Conservation (phyloP, 106 monocot genomes). For the Chionographis japonica region DNA sequence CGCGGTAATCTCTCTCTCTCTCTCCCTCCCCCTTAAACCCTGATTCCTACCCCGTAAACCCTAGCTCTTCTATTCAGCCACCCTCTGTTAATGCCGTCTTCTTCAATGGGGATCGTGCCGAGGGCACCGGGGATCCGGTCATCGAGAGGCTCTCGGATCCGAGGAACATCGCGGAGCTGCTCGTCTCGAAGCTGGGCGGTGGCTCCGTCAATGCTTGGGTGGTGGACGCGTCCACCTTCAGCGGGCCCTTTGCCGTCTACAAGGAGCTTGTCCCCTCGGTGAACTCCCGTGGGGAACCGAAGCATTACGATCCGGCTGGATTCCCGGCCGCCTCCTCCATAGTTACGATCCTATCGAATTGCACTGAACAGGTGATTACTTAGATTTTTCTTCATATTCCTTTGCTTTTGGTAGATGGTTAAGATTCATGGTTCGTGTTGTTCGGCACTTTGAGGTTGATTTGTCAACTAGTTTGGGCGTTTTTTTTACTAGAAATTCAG, state of each 20-base stretch:
- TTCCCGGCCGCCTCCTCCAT: constrained; percentile 63
- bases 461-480: too few species aligned
- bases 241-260: constrained; percentile 76
- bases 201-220: constrained; percentile 58
- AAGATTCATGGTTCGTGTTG: too few species aligned
- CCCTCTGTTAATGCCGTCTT: constrained; percentile 73
- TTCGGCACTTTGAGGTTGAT: too few species aligned
- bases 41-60: not conserved
- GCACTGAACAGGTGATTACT: constrained; percentile 48
- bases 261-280: constrained; percentile 64
- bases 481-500: too few species aligned
- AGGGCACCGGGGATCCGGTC: constrained; percentile 48
- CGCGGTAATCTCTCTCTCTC: constrained; percentile 10
- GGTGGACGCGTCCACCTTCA: constrained; percentile 63
- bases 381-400: not conserved
- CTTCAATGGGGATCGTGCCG: constrained; percentile 82
- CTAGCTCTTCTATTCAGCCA: constrained; percentile 22
- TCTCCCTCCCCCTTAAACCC: constrained; percentile 1
- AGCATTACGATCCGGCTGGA: constrained; percentile 55
- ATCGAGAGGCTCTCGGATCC: constrained; percentile 82
- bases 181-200: constrained; percentile 58
- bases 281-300: constrained; percentile 60
- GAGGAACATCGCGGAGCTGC: constrained; percentile 34
- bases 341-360: constrained; percentile 34
- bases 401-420: not conserved